Conservation (phyloP, 306 rosid genomes). For the Quercus alba region DNA sequence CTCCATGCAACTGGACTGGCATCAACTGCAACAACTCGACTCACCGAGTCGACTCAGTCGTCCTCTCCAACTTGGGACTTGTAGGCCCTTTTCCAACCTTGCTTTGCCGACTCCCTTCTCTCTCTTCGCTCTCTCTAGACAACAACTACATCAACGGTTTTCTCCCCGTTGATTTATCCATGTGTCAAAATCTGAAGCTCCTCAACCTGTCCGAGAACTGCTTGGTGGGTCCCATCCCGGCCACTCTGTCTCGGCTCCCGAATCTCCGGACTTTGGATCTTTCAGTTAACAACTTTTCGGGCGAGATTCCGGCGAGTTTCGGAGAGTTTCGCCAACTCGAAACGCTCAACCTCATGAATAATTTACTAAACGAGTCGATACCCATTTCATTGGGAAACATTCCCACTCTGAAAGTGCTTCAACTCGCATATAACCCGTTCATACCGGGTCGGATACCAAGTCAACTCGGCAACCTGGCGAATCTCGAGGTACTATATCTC, state of each 20-base stretch:
- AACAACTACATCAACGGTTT: constrained; percentile 35
- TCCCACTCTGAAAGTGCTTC: constrained; percentile 42
- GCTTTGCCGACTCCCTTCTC: constrained; percentile 60
- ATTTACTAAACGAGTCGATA: constrained; percentile 47
- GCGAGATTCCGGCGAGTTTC: constrained; percentile 47
- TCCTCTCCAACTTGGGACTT: constrained; percentile 26
- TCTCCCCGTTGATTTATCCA: constrained; percentile 30
- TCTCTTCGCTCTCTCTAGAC: constrained; percentile 43
- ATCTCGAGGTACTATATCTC: constrained; percentile 53
- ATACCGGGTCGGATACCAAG: constrained; percentile 37
- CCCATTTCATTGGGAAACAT: constrained; percentile 47
- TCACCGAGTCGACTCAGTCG: constrained; percentile 35
- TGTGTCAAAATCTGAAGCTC: constrained; percentile 34
- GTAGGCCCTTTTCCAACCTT: constrained; percentile 46
- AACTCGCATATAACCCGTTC: constrained; percentile 54
- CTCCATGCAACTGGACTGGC: constrained; percentile 63
- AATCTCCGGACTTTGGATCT: constrained; percentile 45
- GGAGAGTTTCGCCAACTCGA: constrained; percentile 37
- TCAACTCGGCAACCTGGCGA: constrained; percentile 48
- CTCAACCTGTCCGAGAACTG: constrained; percentile 52
- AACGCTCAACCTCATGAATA: constrained; percentile 28
- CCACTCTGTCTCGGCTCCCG: constrained; percentile 33
- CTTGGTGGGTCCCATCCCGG: constrained; percentile 52
- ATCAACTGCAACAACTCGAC: constrained; percentile 34
- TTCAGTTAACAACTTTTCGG: constrained; percentile 62